Base-by-base conservation (phyloP, 768 basidiomycete species). In the Boletus sp. region DNA sequence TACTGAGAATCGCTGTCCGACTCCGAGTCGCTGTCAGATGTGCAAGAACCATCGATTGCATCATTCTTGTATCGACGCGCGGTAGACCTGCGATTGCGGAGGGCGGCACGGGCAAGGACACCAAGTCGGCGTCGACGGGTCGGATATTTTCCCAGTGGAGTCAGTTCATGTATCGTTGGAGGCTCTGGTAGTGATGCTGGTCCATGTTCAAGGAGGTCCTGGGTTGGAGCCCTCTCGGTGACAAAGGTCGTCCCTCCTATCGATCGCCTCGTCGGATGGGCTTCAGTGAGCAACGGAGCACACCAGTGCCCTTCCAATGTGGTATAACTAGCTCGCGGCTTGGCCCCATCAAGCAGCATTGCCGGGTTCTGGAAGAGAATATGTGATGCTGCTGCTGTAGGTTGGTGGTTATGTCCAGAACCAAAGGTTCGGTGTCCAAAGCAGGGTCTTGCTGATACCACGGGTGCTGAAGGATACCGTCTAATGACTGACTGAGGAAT, bases 401-500 rank as follows among this genome's bases (percentile, higher is more conserved):
- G 24, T 24, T 54, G 61, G 47, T 39, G 15, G 32, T 33, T 46
- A 14, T 46, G 39, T 17, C 54, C 46, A 20, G 53, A 36, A 40
- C 8, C 28, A 17, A 56, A 28, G 18, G 52, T 8, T 17, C 18
- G 51, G 20, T 42, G 36, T 12, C 37, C 57, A 53, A 44, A 36
- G n/a, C 45, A 53, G 36, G 48, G 54, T n/a, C 18, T 37, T 4
- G 49, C 9, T 0, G 56, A 54, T 37, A 30, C 36, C 20, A 20
- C 50, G 12, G 56, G 24, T 0, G 41, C 54, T 2, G 63, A 59
- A 3, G 68, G 68, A 52, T 63, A 54, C 39, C 66, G 68, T 35
- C 61, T 57, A 20, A 68, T 48, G 35, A 70, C 68, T 2, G 67
- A 70, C 24, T 65, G 68, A 24, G 67, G 67, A 49, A 68, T 47